Conservation (phyloP, 371 early-diverging fungal species). For the Mortierella sp. region DNA sequence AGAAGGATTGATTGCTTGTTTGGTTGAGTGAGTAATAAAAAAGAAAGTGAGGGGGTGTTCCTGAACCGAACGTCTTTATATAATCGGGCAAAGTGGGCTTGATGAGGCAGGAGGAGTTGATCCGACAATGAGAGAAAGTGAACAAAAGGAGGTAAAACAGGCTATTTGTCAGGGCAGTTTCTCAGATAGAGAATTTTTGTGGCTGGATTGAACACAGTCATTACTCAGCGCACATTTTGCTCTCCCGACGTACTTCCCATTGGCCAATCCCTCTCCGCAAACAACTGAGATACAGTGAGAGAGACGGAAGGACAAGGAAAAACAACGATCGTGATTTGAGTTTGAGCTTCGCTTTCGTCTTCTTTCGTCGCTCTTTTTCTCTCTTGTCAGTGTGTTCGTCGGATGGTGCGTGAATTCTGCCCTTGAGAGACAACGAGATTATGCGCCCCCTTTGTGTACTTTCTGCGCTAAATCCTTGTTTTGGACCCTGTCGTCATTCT, state of each 20-base stretch:
- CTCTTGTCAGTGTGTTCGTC: neutral
- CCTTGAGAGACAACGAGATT: neutral
- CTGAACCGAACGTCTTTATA: neutral
- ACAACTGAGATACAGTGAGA: neutral
- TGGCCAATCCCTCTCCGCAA: neutral
- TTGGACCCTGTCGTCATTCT: constrained; percentile 1
- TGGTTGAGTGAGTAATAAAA: neutral
- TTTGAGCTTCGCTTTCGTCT: neutral
- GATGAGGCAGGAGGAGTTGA: constrained; percentile 3
- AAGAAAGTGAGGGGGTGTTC: neutral
- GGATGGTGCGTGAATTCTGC: neutral
- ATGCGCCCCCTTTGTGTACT: neutral
- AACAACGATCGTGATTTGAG: neutral
- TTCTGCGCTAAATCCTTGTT: constrained; percentile 11
- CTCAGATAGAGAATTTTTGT: neutral
- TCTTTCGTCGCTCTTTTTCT: neutral
- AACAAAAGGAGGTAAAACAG: neutral
- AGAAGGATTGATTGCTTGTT: too few species aligned
- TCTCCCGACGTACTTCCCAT: constrained; percentile 1
- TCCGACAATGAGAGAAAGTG: neutral
- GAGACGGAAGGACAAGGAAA: neutral
- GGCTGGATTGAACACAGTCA: neutral
- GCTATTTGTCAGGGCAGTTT: constrained; percentile 4
- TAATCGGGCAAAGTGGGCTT: neutral
- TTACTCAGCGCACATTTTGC: neutral